Evolutionary conservation across 768 basidiomycete genomes (phyloP), one percentile per base, ranked within the genome.

Genomic region (Naganishia onofrii): DNA sequence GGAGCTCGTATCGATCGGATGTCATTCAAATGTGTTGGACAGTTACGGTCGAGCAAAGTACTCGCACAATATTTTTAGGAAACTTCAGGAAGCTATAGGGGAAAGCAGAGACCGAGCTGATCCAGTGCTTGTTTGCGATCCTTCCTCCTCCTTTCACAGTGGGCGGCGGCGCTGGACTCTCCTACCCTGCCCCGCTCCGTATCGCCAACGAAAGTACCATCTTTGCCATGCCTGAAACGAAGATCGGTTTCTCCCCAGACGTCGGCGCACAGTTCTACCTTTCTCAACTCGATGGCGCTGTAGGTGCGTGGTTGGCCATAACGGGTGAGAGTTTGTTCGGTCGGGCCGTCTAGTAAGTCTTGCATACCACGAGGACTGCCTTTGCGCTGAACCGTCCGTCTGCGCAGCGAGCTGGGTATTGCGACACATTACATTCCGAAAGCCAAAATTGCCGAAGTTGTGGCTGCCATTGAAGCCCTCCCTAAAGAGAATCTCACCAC

Each of bases 161-260:
- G 89, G 96, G 96, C 55, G 96, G 96, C 66, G 96, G 96, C 58
- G 91, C 90, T 26, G 96, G 96, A 46, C 87, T 99, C 57, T 84
- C 87, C 46, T 87, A 89, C 13, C 86, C 89, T 69, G 95, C 94
- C 3, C 86, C 89, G 0, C 93, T 98, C 82, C 86, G 96, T 71
- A 86, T 99, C 68, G 94, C 94, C 3, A 98, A 95, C 3, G 93
- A 95, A 80, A 90, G 90, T 31, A 96, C 94, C 0, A 70, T 86
- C 0, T 91, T 97, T 79, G 89, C 93, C 7, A 98, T 98, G 96
- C 96, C 96, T 19, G 96, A 99, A 83, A 93, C 83, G 17, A 80
- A 77, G 48, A 83, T 83, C 56, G 83, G 83, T 12, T 81, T 82
- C 42, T 77, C 82, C 46, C 94, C 95, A 32, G 95, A 99, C 81